Conservation (phyloP, 371 early-diverging fungal genomes). For the Circinella minor region DNA sequence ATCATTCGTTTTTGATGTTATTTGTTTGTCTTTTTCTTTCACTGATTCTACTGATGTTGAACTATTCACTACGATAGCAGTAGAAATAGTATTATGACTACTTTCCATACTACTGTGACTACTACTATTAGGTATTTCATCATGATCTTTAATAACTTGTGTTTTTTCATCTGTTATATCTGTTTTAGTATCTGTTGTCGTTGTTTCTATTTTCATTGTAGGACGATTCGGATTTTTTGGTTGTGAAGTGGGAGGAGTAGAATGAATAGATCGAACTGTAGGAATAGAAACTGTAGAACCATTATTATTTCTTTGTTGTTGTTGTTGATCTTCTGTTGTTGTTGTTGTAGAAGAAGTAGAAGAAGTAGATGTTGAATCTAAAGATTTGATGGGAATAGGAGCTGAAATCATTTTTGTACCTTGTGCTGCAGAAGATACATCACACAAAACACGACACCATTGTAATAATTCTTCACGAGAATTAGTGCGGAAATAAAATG, state of each 20-base stretch:
- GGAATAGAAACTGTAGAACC: slow-evolving; percentile 11
- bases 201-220: too few species aligned
- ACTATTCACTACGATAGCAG: neutral
- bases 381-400: neutral
- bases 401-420: neutral
- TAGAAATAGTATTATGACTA: neutral
- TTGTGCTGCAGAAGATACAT: slow-evolving; percentile 16
- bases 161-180: too few species aligned
- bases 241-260: neutral
- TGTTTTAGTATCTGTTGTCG: too few species aligned
- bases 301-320: neutral
- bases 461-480: slow-evolving; percentile 18
- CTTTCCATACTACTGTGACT: too few species aligned
- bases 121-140: too few species aligned
- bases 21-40: too few species aligned
- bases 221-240: neutral
- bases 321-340: neutral
- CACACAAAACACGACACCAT: slow-evolving; percentile 23
- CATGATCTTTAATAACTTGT: too few species aligned
- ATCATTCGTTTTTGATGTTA: too few species aligned
- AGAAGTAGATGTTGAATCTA: neutral
- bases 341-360: too few species aligned
- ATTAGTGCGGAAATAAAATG: slow-evolving; percentile 19
- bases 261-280: neutral
- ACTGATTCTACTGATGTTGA: neutral